phyloP scores from a whole-genome alignment of 805 yeast species.

The Starmerella apis region DNA sequence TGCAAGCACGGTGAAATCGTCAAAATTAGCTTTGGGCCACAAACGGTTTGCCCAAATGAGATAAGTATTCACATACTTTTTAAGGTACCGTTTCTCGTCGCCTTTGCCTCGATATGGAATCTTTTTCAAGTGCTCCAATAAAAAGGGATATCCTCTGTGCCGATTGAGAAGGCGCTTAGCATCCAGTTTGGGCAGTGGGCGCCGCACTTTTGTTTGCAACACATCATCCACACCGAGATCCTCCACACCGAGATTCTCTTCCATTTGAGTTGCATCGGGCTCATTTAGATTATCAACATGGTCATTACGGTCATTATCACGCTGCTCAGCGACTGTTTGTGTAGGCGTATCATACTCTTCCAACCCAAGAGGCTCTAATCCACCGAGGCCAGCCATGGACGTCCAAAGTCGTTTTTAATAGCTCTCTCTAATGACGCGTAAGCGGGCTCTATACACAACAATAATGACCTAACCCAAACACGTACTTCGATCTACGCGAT shows the following conservation, averaged over 20 bases:
- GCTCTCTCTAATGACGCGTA: too few species aligned
- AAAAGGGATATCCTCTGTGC: conserved; percentile 45
- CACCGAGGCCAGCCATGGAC: neutral
- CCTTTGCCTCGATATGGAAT: conserved; percentile 34
- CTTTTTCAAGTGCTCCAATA: conserved; percentile 32
- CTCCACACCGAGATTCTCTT: conserved; percentile 22
- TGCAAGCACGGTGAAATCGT: conserved; percentile 52
- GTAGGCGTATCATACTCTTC: conserved; percentile 13
- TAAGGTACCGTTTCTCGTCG: conserved; percentile 42
- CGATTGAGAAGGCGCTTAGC: conserved; percentile 42
- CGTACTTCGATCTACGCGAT: too few species aligned
- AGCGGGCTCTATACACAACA: too few species aligned
- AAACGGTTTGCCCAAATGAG: conserved; percentile 68
- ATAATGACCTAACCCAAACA: too few species aligned
- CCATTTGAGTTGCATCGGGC: conserved; percentile 15
- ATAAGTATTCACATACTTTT: conserved; percentile 44
- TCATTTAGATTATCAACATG: neutral
- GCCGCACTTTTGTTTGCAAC: conserved; percentile 10
- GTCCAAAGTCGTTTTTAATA: too few species aligned
- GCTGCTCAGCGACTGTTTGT: neutral
- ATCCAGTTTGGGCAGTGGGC: conserved; percentile 33
- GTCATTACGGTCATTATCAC: neutral
- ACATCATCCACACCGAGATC: conserved; percentile 24
- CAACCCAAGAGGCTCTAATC: conserved; percentile 11
- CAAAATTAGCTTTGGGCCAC: conserved; percentile 70